Evolutionary conservation across 768 basidiomycete species (phyloP).

Genomic region (Pulveroboletus ravenelii): DNA sequence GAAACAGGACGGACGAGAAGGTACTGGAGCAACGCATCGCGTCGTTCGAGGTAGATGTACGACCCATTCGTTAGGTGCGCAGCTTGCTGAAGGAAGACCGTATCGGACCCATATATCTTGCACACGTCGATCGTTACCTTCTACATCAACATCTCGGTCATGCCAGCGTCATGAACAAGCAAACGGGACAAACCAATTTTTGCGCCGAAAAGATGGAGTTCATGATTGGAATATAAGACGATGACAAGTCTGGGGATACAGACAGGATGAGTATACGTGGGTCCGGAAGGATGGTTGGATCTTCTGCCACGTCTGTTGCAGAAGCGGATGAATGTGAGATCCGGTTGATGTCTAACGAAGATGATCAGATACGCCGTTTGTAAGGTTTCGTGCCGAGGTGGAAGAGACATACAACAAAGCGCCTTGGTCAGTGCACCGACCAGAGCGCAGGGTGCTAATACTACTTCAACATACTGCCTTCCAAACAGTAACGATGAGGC

Average conservation of each 20-base stretch:
- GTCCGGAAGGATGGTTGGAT: slow-evolving; percentile 35
- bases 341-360: slow-evolving; percentile 62
- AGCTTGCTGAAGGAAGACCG: slow-evolving; percentile 96
- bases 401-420: slow-evolving; percentile 65
- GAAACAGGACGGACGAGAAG: slow-evolving; percentile 53
- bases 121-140: slow-evolving; percentile 97
- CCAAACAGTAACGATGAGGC: not conserved
- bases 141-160: slow-evolving; percentile 41
- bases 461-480: slow-evolving; percentile 4
- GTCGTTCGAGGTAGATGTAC: slow-evolving; percentile 78
- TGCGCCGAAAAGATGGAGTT: slow-evolving; percentile 99
- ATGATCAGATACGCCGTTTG: slow-evolving; percentile 15
- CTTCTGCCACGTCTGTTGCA: slow-evolving; percentile 26
- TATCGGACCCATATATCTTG: slow-evolving; percentile 83
- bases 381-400: not conserved
- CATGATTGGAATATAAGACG: slow-evolving; percentile 97
- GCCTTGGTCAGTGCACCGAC: slow-evolving; percentile 91
- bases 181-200: slow-evolving; percentile 64
- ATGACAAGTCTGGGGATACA: slow-evolving; percentile 84
- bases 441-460: slow-evolving; percentile 58
- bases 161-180: not conserved
- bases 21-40: slow-evolving; percentile 88
- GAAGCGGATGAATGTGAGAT: slow-evolving; percentile 37
- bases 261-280: slow-evolving; percentile 75
- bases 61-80: slow-evolving; percentile 93